Conservation (phyloP, 306 rosid genomes). For the Ceratonia siliqua region DNA sequence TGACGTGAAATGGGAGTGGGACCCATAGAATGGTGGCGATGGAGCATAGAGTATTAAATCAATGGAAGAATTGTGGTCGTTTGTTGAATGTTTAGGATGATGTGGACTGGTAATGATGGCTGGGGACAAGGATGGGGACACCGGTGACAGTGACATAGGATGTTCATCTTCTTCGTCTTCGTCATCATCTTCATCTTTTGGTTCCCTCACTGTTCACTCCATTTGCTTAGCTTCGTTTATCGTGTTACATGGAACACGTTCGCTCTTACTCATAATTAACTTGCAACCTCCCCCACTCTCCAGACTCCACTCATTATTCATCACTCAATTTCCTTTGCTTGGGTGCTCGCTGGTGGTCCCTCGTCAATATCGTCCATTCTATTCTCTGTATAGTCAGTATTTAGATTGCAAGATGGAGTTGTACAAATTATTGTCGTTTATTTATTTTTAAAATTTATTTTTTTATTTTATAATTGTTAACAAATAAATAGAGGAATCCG, state of each 20-base stretch:
- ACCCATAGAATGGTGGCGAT: slow-evolving; percentile 12
- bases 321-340: too few relatives aligned
- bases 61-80: slow-evolving; percentile 52
- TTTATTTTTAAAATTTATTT: too few relatives aligned
- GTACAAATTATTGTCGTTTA: too few relatives aligned
- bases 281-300: too few relatives aligned
- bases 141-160: slow-evolving; percentile 49
- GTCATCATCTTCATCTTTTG: neutral
- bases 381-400: too few relatives aligned
- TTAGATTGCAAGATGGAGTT: too few relatives aligned
- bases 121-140: slow-evolving; percentile 61
- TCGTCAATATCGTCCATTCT: too few relatives aligned
- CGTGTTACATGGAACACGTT: slow-evolving; percentile 13
- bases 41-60: slow-evolving; percentile 24
- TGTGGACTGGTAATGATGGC: slow-evolving; percentile 60
- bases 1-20: slow-evolving; percentile 23
- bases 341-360: too few relatives aligned
- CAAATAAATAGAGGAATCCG: too few relatives aligned
- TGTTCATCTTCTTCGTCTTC: slow-evolving; percentile 31
- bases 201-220: neutral
- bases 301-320: too few relatives aligned
- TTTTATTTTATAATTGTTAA: too few relatives aligned
- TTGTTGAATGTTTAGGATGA: slow-evolving; percentile 63
- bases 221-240: neutral
- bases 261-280: too few relatives aligned